Base-by-base conservation (phyloP, 306 rosid genomes). In the Prunus mira region DNA sequence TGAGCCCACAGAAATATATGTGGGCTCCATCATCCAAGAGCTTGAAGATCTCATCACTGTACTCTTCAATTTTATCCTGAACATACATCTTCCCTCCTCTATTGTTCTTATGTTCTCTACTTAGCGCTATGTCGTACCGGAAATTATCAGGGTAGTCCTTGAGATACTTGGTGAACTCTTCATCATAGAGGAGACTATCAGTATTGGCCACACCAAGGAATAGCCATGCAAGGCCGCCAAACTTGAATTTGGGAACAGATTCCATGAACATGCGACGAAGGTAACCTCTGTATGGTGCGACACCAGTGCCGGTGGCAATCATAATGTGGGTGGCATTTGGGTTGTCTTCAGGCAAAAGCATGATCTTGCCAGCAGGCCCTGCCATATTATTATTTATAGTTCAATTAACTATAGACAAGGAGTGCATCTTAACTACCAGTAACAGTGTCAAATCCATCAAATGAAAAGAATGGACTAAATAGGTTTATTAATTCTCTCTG, bases 181-280 rank as follows among this genome's bases (percentile, higher is more conserved):
- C 96, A 2, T 92, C 93, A 8, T 95, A 95, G 67, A 95, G 93
- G 30, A 95, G 93, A 78, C 97, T 90, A 32, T 95, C 99, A 0
- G 72, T 55, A 60, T 95, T 95, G 58, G 99, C 99, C 65, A 95
- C 99, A 32, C 99, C 99, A 0, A 95, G 99, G 80, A 92, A 92
- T 64, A 95, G 85, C 99, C 99, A 95, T 24, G 97, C 99, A 61
- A 95, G 89, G 71, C 99, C 99, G 17, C 90, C 87, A 74, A 95
- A 95, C 82, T 95, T 92, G 87, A 77, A 91, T 49, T 74, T 80
- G 25, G 99, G 92, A 43, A 90, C 84, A 3, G 89, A 83, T 72
- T 95, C 99, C 99, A 89, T 95, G 86, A 95, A 95, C 99, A 95
- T 92, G 76, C 99, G 92, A 7, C 97, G 97, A 46, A 95, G 97